Conservation (phyloP, 2,329 filamentous ascomycete species). For the Monilinia fructigena region DNA sequence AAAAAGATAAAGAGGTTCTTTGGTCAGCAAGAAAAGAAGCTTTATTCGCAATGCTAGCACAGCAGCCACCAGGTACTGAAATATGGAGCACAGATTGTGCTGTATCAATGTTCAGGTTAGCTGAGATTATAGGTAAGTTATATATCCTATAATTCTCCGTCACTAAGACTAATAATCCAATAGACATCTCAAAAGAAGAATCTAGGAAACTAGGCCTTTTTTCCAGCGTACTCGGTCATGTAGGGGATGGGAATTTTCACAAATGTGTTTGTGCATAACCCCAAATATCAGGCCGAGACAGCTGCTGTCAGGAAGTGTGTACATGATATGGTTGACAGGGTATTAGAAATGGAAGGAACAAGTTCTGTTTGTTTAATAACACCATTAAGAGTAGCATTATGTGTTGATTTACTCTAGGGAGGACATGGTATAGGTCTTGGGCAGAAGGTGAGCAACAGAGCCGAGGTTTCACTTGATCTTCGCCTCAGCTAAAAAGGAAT, state of each 20-base stretch:
- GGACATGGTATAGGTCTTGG: conserved; percentile 84
- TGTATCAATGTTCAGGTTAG: conserved; percentile 71
- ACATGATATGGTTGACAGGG: conserved; percentile 81
- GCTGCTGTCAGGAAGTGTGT: conserved; percentile 75
- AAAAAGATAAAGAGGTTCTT: conserved; percentile 67
- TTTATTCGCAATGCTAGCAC: conserved; percentile 74
- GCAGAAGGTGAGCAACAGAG: conserved; percentile 64
- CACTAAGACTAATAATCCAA: neutral
- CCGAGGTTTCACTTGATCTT: conserved; percentile 46
- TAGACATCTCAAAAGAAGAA: conserved; percentile 75
- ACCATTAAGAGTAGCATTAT: neutral
- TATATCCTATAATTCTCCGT: neutral
- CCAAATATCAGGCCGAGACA: conserved; percentile 64
- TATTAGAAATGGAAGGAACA: conserved; percentile 88
- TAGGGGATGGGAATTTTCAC: conserved; percentile 92
- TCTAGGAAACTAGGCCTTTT: conserved; percentile 75
- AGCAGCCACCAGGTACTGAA: conserved; percentile 63
- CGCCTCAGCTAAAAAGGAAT: conserved; percentile 33
- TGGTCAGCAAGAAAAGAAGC: conserved; percentile 82
- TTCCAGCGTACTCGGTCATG: conserved; percentile 80
- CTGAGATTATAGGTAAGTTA: conserved; percentile 61
- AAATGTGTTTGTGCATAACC: conserved; percentile 88
- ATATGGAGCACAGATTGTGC: conserved; percentile 78
- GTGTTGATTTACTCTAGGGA: conserved; percentile 46
- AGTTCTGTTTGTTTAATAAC: conserved; percentile 55